Conservation (phyloP, 805 yeast species). For the Yarrowia sp. region DNA sequence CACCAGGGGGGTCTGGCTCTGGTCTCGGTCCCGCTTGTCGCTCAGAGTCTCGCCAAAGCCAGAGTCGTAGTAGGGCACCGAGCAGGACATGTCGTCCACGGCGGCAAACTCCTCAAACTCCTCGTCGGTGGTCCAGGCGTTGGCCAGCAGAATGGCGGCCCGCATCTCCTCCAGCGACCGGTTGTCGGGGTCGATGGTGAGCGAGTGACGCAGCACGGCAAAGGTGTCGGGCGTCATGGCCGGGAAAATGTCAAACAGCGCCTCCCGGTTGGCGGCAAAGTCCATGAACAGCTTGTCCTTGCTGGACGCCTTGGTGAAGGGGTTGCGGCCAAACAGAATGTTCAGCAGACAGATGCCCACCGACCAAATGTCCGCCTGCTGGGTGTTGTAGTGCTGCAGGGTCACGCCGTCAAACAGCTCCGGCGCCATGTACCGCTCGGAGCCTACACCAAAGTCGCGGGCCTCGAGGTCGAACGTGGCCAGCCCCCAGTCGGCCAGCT, state of each 20-base stretch:
- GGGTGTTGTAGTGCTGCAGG: slow-evolving; percentile 66
- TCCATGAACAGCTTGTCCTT: slow-evolving; percentile 83
- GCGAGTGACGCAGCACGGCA: slow-evolving; percentile 75
- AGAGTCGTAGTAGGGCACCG: slow-evolving; percentile 40
- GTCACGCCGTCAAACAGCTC: slow-evolving; percentile 71
- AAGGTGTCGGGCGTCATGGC: slow-evolving; percentile 86
- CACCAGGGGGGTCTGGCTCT: background rate
- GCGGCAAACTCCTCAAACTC: slow-evolving; percentile 59
- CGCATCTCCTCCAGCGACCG: slow-evolving; percentile 71
- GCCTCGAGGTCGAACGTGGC: slow-evolving; percentile 69
- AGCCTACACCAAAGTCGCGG: slow-evolving; percentile 83
- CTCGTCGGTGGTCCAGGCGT: slow-evolving; percentile 83
- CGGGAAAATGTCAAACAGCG: slow-evolving; percentile 89
- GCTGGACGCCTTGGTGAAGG: slow-evolving; percentile 80
- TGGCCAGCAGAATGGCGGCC: slow-evolving; percentile 63
- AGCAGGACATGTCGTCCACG: slow-evolving; percentile 51
- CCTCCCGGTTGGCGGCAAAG: slow-evolving; percentile 86
- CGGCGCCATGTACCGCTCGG: slow-evolving; percentile 95
- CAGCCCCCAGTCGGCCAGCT: slow-evolving; percentile 87
- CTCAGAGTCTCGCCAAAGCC: slow-evolving; percentile 34
- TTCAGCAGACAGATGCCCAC: slow-evolving; percentile 83
- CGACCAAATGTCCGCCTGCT: slow-evolving; percentile 88
- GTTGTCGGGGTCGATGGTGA: slow-evolving; percentile 86
- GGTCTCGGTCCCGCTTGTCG: slow-evolving; percentile 19
- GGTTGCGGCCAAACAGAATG: slow-evolving; percentile 85